A percentile compares a stretch with the other conserved stretches of the same genome.
phyloP scores from a whole-genome alignment of 2,329 filamentous ascomycete species.

The Cladosporium sp. region DNA sequence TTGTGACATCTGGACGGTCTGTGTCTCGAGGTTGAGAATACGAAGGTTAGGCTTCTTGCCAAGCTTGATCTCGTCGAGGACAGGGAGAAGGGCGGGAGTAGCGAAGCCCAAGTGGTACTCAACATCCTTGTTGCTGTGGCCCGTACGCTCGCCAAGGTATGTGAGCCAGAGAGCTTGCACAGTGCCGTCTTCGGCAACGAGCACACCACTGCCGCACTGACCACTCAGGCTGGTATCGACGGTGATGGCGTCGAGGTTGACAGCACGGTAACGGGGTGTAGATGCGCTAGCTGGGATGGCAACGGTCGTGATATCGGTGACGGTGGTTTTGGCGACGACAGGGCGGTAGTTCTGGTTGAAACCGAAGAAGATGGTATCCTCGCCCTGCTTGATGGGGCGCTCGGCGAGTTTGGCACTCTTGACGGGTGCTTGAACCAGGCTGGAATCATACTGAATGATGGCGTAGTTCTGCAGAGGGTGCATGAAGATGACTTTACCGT shows the following conservation, averaged over 20 bases:
- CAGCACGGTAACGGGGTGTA: constrained; percentile 88
- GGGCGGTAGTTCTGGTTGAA: constrained; percentile 95
- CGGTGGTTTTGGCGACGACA: constrained; percentile 88
- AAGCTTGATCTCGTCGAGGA: constrained; percentile 82
- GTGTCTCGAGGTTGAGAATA: constrained; percentile 91
- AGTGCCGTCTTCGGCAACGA: constrained; percentile 84
- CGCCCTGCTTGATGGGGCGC: constrained; percentile 85
- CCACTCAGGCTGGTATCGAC: constrained; percentile 90
- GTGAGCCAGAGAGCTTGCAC: constrained; percentile 96
- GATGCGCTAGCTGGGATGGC: constrained; percentile 92
- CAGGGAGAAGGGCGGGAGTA: constrained; percentile 82
- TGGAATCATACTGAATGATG: constrained; percentile 91
- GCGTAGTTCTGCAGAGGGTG: constrained; percentile 97
- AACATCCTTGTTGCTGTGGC: constrained; percentile 79
- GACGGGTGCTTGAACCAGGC: constrained; percentile 89
- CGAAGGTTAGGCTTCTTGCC: constrained; percentile 79
- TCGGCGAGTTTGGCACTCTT: constrained; percentile 82
- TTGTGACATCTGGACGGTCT: constrained; percentile 95
- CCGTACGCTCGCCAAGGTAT: constrained; percentile 86
- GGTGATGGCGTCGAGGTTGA: constrained; percentile 95
- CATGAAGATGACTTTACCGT: constrained; percentile 91
- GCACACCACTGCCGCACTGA: constrained; percentile 90
- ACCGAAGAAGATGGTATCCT: constrained; percentile 95
- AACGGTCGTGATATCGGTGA: constrained; percentile 96
- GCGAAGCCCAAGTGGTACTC: constrained; percentile 95